A percentile compares a stretch with the other conserved stretches of the same genome.
Conservation (phyloP, 208 protist genomes). For the Plasmodiophora brassicae region DNA sequence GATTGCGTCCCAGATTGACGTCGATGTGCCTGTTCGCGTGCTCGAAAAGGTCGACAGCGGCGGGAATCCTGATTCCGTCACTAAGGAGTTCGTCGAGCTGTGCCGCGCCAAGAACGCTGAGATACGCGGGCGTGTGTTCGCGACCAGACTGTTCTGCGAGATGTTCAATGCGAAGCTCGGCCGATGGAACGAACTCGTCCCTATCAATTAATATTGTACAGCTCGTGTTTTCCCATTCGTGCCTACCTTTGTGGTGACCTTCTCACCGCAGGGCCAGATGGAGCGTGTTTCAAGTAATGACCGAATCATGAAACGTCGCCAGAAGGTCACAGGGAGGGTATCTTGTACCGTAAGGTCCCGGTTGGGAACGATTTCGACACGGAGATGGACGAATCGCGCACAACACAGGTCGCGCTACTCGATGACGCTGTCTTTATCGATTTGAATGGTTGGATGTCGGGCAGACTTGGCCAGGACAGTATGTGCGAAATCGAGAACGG, state of each 20-base stretch:
- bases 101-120: background rate
- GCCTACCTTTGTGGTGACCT: too few relatives aligned
- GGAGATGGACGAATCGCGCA: too few relatives aligned
- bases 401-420: too few relatives aligned
- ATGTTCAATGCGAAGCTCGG: background rate
- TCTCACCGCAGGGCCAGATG: too few relatives aligned
- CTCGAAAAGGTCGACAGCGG: background rate
- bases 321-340: too few relatives aligned
- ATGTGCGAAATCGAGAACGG: background rate
- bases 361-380: too few relatives aligned
- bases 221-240: too few relatives aligned
- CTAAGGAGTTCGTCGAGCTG: background rate
- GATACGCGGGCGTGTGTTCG: background rate
- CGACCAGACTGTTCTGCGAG: background rate
- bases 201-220: too few relatives aligned
- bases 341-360: too few relatives aligned
- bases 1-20: background rate
- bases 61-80: background rate
- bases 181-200: background rate
- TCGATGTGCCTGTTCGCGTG: background rate
- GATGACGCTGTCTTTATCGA: background rate
- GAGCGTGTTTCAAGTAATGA: too few relatives aligned
- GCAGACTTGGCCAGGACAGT: background rate
- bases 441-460: slow-evolving; percentile 1
- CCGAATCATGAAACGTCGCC: too few relatives aligned